Conservation (phyloP, 2,329 filamentous ascomycete genomes). For the Xylaria sp. region DNA sequence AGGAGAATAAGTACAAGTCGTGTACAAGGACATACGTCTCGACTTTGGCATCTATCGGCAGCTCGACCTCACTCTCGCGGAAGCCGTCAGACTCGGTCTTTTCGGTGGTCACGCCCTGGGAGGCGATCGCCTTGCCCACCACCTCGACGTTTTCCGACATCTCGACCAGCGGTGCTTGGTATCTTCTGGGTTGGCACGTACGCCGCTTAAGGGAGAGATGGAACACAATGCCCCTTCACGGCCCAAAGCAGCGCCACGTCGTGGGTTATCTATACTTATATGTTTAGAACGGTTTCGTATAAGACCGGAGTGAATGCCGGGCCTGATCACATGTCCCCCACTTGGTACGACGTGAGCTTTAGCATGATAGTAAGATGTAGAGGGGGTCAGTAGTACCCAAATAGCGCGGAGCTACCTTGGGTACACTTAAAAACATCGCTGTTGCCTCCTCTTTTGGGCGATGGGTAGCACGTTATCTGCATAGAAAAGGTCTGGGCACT, state of each 20-base stretch:
- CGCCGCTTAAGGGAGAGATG: background rate
- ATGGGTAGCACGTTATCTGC: background rate
- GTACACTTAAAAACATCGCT: background rate
- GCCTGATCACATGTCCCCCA: background rate
- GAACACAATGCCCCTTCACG: background rate
- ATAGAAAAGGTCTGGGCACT: background rate
- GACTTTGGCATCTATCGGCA: constrained; percentile 15
- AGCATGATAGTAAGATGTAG: background rate
- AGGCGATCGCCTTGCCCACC: constrained; percentile 5
- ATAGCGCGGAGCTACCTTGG: too few relatives aligned
- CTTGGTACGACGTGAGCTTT: background rate
- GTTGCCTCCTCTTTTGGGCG: background rate
- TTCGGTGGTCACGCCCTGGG: constrained; percentile 13
- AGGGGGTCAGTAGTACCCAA: too few relatives aligned
- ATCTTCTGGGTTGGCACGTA: too few relatives aligned
- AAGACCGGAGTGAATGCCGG: background rate
- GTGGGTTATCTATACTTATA: background rate
- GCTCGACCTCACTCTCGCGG: constrained; percentile 17
- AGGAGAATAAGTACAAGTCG: background rate
- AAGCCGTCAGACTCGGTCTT: constrained; percentile 10
- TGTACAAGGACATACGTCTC: constrained; percentile 17
- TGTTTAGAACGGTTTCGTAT: background rate
- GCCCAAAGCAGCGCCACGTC: constrained; percentile 1
- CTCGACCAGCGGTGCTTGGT: background rate
- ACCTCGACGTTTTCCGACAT: constrained; percentile 14